Conservation (phyloP, 768 basidiomycete species). For the Tylopilus cervinicoccineus region DNA sequence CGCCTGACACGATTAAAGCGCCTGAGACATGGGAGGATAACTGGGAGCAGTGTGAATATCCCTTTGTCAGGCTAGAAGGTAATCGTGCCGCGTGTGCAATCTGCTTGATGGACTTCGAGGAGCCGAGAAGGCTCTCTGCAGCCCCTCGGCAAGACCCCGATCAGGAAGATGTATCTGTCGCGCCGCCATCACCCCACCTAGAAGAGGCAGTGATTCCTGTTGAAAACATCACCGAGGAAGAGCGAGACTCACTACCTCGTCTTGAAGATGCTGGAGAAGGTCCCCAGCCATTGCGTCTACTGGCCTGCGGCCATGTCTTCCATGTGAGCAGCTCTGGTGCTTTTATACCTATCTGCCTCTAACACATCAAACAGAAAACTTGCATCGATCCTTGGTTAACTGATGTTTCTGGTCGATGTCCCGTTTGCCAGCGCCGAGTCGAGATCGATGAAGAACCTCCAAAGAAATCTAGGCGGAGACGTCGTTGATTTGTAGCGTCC, state of each 20-base stretch:
- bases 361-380: constrained; percentile 52
- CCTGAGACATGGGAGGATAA: constrained; percentile 68
- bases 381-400: constrained; percentile 89
- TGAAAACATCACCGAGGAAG: constrained; percentile 39
- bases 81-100: constrained; percentile 85
- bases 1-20: constrained; percentile 19
- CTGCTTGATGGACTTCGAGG: constrained; percentile 82
- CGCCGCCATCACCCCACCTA: constrained; percentile 11
- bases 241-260: constrained; percentile 40
- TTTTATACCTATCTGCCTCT: not conserved
- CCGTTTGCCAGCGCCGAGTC: constrained; percentile 77
- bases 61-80: constrained; percentile 77
- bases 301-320: constrained; percentile 85
- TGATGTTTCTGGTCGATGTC: constrained; percentile 83
- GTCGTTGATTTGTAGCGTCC: constrained; percentile 13
- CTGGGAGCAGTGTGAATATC: constrained; percentile 75
- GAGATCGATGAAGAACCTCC: constrained; percentile 40
- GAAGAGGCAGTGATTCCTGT: constrained; percentile 29
- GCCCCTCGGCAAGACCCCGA: constrained; percentile 29
- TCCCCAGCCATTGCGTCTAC: constrained; percentile 68
- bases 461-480: constrained; percentile 30
- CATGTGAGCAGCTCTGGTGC: constrained; percentile 54
- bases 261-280: constrained; percentile 74
- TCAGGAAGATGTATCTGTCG: constrained; percentile 8
- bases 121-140: constrained; percentile 45